phyloP scores from a whole-genome alignment of 2,329 filamentous ascomycete species.

The Colletotrichum lentis region DNA sequence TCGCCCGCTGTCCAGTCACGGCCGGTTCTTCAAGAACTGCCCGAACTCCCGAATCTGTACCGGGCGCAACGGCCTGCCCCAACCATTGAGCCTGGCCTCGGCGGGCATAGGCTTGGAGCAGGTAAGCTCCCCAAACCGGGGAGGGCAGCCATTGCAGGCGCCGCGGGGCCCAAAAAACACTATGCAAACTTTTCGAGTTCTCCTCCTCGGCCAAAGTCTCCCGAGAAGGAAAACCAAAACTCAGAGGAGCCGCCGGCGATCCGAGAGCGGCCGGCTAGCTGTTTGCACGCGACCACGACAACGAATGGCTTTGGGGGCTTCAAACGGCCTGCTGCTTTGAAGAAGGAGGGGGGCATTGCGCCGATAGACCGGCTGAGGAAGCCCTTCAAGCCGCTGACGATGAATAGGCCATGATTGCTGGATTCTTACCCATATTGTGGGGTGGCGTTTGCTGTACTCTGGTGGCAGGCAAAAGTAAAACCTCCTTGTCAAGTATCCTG shows the following conservation, averaged over 20 bases:
- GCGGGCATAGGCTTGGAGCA: slow-evolving; percentile 54
- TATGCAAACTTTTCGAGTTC: slow-evolving; percentile 70
- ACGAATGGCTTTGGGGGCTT: slow-evolving; percentile 49
- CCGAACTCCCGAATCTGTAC: slow-evolving; percentile 35
- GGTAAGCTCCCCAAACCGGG: slow-evolving; percentile 50
- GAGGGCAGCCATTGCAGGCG: slow-evolving; percentile 41
- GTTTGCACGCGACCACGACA: slow-evolving; percentile 62
- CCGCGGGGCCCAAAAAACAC: slow-evolving; percentile 48
- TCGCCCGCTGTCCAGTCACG: slow-evolving; percentile 34
- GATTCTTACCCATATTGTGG: neutral
- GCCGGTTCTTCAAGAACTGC: slow-evolving; percentile 12
- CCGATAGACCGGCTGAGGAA: slow-evolving; percentile 61
- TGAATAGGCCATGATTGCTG: slow-evolving; percentile 49
- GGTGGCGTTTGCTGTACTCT: too few species aligned
- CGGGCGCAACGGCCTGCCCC: slow-evolving; percentile 37
- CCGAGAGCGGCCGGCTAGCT: slow-evolving; percentile 52
- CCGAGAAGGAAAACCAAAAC: slow-evolving; percentile 41
- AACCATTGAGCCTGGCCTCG: slow-evolving; percentile 45
- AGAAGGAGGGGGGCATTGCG: slow-evolving; percentile 52
- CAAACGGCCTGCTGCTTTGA: slow-evolving; percentile 55
- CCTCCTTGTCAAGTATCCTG: too few species aligned
- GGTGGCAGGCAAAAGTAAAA: too few species aligned
- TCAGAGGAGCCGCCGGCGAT: slow-evolving; percentile 46
- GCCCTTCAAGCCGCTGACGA: slow-evolving; percentile 66
- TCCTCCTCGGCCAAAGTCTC: slow-evolving; percentile 48